A percentile compares a stretch with the other conserved stretches of the same genome.
These are phyloP conservation scores for Mentha longifolia DNA, from an alignment of 257 asterid species.

Conservation along the genomic window DNA sequence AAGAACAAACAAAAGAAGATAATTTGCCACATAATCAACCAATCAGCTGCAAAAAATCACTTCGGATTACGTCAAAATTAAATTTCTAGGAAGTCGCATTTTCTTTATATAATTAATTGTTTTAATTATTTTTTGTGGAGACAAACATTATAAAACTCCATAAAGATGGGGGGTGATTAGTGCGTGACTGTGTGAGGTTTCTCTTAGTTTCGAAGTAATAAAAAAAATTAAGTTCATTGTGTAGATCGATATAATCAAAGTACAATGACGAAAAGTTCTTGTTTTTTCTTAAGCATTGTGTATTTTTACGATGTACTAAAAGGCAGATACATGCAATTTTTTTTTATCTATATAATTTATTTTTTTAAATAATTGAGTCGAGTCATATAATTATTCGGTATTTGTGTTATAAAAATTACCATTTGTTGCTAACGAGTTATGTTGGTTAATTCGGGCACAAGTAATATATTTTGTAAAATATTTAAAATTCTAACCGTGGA, in stretches of 20 bases:
- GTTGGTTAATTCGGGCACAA: no score
- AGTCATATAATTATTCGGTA: background rate
- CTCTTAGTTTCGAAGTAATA: conserved; percentile 29
- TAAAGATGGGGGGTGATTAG: conserved; percentile 36
- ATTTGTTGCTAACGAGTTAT: no score
- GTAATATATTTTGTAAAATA: no score
- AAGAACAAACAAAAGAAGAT: no score
- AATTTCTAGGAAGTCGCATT: conserved; percentile 1
- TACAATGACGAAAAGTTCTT: conserved; percentile 35
- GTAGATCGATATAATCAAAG: conserved; percentile 43
- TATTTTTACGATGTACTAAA: conserved; percentile 24
- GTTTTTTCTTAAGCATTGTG: background rate
- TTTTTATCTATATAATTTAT: background rate
- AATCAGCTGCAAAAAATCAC: conserved; percentile 15
- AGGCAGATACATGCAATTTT: background rate
- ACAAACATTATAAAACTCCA: conserved; percentile 33
- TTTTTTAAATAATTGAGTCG: background rate
- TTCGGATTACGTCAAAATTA: conserved; percentile 37
- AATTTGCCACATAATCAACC: conserved; percentile 17
- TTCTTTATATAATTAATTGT: background rate
- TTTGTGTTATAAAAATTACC: no score
- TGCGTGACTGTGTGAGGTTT: conserved; percentile 26
- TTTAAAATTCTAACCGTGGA: no score
- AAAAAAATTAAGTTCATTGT: conserved; percentile 44
- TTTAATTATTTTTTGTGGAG: conserved; percentile 19